phyloP scores from a whole-genome alignment of 257 asterid genomes.

The Solanum corneliomulleri region DNA sequence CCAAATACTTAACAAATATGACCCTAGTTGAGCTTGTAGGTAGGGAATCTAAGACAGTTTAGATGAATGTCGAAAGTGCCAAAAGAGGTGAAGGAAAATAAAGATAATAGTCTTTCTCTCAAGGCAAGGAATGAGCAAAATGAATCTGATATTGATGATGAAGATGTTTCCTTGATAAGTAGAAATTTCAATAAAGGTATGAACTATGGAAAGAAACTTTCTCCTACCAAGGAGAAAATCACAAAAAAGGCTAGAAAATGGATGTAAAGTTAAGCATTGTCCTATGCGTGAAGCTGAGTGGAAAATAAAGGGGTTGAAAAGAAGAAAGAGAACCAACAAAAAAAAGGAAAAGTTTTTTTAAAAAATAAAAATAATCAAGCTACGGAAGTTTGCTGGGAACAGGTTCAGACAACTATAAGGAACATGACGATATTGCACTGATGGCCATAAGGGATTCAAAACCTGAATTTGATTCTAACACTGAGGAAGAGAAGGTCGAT shows the following conservation, averaged over 20 bases:
- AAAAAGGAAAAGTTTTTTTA: neutral
- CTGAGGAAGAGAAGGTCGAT: neutral
- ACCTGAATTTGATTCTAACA: neutral
- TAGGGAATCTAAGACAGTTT: neutral
- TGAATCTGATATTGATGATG: too few species aligned
- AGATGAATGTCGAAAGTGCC: neutral
- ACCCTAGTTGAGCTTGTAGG: neutral
- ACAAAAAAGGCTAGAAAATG: neutral
- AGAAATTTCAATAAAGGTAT: neutral
- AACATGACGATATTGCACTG: neutral
- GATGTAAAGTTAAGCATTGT: neutral
- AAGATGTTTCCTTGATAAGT: neutral
- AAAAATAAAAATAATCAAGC: neutral
- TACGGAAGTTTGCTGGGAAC: neutral
- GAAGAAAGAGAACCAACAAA: neutral
- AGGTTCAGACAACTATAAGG: neutral
- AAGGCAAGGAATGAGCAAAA: neutral
- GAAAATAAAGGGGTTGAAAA: neutral
- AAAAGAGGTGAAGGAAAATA: neutral
- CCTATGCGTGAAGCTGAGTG: neutral
- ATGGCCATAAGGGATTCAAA: neutral
- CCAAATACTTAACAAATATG: neutral
- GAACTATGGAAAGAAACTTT: neutral
- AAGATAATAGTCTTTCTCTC: neutral
- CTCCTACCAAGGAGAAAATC: neutral